Conservation (phyloP, 2,329 filamentous ascomycete species). For the Talaromyces sp. region DNA sequence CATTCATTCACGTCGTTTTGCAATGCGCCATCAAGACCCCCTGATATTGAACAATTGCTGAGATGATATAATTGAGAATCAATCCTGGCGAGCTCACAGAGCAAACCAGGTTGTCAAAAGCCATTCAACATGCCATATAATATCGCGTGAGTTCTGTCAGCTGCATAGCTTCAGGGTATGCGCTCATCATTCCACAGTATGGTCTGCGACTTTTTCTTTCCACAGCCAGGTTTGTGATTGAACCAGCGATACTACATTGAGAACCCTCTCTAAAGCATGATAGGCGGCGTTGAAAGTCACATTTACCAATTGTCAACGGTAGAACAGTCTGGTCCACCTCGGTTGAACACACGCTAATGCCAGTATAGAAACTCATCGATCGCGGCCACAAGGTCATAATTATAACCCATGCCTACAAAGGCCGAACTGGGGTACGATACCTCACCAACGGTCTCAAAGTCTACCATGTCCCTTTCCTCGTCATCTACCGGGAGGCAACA, state of each 20-base stretch:
- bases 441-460: conserved; percentile 97
- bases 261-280: background rate
- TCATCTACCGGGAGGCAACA: conserved; percentile 89
- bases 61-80: conserved; percentile 4
- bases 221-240: conserved; percentile 67
- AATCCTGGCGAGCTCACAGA: conserved; percentile 12
- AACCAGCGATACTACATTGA: conserved; percentile 23
- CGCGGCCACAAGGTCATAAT: conserved; percentile 97
- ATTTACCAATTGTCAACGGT: conserved; percentile 92
- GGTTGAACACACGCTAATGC: conserved; percentile 1
- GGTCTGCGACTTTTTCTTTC: conserved; percentile 99
- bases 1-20: background rate
- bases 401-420: conserved; percentile 91
- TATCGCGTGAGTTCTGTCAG: conserved; percentile 52
- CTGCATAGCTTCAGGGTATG: conserved; percentile 2
- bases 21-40: background rate
- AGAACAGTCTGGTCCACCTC: conserved; percentile 20
- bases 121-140: conserved; percentile 57
- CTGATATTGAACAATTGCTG: background rate
- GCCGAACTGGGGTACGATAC: conserved; percentile 86
- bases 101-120: conserved; percentile 14
- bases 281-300: conserved; percentile 88
- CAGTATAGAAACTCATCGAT: conserved; percentile 80
- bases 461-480: conserved; percentile 92
- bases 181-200: conserved; percentile 52